Evolutionary conservation across 164 flowering plant genomes (phyloP).

Genomic region (Paratinospora sagittata): DNA sequence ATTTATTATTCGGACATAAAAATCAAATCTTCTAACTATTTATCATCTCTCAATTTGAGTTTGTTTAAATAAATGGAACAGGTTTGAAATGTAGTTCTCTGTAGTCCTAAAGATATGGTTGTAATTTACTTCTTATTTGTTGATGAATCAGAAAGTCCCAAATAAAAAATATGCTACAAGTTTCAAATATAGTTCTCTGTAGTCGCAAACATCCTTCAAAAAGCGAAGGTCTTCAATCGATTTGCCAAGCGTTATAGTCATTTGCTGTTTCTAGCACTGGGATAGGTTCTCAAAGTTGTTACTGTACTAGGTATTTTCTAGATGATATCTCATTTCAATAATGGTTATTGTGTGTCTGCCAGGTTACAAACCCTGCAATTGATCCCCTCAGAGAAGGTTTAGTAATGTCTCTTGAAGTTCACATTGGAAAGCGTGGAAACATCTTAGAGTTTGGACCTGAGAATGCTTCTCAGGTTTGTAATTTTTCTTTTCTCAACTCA

Average conservation of each 20-base stretch:
- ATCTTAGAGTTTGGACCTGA: conserved; percentile 95
- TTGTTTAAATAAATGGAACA: background rate
- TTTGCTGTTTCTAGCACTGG: background rate
- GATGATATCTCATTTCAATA: background rate
- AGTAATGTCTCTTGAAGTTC: conserved; percentile 99
- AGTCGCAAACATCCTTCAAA: too few species aligned
- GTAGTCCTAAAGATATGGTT: background rate
- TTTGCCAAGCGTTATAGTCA: background rate
- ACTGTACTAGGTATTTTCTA: background rate
- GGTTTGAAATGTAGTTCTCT: background rate
- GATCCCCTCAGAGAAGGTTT: conserved; percentile 99
- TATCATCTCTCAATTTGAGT: background rate
- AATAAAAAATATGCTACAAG: too few species aligned
- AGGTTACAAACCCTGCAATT: conserved; percentile 99
- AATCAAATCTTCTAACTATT: too few species aligned
- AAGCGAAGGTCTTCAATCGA: background rate
- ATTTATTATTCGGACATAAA: background rate
- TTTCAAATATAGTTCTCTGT: background rate
- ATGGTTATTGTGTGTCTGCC: conserved; percentile 3
- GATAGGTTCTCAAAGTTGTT: background rate
- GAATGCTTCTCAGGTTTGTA: conserved; percentile 89
- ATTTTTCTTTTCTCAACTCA: too few species aligned
- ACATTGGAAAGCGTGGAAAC: conserved; percentile 89
- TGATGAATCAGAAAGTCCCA: background rate
- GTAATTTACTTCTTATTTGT: background rate